Evolutionary conservation across 768 basidiomycete genomes (phyloP).

Genomic region (button mushroom (Agaricus bisporus)): DNA sequence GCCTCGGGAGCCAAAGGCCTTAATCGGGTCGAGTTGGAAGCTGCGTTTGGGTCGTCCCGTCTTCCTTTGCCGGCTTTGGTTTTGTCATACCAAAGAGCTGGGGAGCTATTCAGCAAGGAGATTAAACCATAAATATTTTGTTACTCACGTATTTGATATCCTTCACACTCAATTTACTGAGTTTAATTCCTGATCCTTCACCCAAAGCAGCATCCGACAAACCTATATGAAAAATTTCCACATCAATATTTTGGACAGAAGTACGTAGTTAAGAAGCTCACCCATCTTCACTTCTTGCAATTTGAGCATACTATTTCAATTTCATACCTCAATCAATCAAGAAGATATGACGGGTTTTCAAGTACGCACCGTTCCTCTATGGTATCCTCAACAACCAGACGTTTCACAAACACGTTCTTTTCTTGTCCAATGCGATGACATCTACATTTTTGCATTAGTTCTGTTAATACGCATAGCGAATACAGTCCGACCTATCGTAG

Average conservation of each 20-base stretch:
- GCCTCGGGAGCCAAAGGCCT: too few species aligned
- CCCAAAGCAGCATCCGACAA: conserved; percentile 67
- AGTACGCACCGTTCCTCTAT: conserved; percentile 67
- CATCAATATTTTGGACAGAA: neutral
- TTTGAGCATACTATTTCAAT: conserved; percentile 46
- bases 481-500: conserved; percentile 29
- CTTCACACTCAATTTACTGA: conserved; percentile 62
- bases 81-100: conserved; percentile 33
- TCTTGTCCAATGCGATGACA: conserved; percentile 68
- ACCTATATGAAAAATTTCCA: conserved; percentile 23
- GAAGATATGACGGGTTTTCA: neutral
- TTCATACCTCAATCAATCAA: neutral
- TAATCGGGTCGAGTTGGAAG: too few species aligned
- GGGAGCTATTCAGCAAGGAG: neutral
- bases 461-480: conserved; percentile 4
- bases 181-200: conserved; percentile 55
- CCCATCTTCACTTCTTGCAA: conserved; percentile 65
- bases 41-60: neutral
- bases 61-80: neutral
- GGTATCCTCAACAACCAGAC: conserved; percentile 59
- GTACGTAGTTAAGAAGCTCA: conserved; percentile 16
- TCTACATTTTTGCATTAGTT: conserved; percentile 26
- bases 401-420: conserved; percentile 62
- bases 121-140: neutral
- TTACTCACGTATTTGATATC: conserved; percentile 56